Base-by-base conservation (phyloP, 257 asterid genomes). In the Solanum corneliomulleri region DNA sequence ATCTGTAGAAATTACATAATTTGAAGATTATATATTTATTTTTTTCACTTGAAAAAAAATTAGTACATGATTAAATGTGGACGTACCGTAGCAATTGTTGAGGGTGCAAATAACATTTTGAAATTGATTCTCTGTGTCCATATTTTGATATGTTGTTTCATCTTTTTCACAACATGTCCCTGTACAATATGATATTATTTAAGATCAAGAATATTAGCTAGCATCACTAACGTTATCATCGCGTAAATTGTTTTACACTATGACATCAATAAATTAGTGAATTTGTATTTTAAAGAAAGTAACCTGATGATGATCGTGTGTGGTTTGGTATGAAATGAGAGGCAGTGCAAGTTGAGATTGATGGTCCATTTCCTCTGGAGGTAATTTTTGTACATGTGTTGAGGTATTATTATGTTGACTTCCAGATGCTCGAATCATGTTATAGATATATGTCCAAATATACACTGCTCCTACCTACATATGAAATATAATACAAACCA, bases 381-480 rank as follows among this genome's bases (percentile, higher is more conserved):
- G 47, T 85, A 23, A 20, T 18, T 56, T 56, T 18, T 2, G n/a
- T n/a, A 56, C n/a, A 18, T 20, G n/a, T 60, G 27, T 60, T 41
- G 80, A 77, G 82, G 72, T 6, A 52, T 52, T 75, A 88, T 56
- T 70, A 41, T 49, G 87, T 80, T 44, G 72, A n/a, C 42, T 13
- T 47, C 52, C 88, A 60, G n/a, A 86, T 2, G 49, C 86, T 72
- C 92, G 66, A 16, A 90, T 80, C 39, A 90, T 80, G 89, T 87
- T 90, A 60, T 86, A 90, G 16, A 87, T 86, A 44, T 90, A 90
- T 15, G 88, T 86, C 91, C 91, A 90, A 68, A 90, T 90, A 60
- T 80, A 90, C 11, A 89, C 87, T 62, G 88, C 89, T 8, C 92
- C 91, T 31, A 90, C 69, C 69, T 62, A 23, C 69, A 6, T 20